Base-by-base conservation (phyloP, 2,329 filamentous ascomycete genomes). In the Sporothrix mexicana region DNA sequence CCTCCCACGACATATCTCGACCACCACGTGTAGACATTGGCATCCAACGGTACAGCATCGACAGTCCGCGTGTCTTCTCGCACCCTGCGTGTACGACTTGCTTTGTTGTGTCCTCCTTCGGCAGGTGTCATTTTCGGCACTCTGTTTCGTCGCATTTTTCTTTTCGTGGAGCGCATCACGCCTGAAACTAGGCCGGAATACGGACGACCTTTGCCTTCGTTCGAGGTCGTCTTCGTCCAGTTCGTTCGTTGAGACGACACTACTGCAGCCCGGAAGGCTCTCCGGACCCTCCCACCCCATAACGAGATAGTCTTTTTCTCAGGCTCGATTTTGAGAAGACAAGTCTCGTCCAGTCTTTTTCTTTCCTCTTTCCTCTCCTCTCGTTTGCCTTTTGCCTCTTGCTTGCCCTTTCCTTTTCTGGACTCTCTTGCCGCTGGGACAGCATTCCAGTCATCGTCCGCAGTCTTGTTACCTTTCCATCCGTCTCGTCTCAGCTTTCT, bases 211-310 rank as follows among this genome's bases (percentile, higher is more conserved):
- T 36, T 7, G 30, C 30, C 30, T 36, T 36, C 30, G 30, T 7
- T 36, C 30, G 30, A 36, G 30, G 30, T 36, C 30, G 30, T n/a
- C n/a, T n/a, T n/a, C n/a, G 25, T 13, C 55, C 36, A 5, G 55
- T 25, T 13, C 36, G 55, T 59, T 36, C 55, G 55, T 64, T n/a
- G 10, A 64, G 61, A 20, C 55, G 25, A 43, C 41, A 47, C 61
- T 64, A 64, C 61, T 62, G 61, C 61, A 45, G 61, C 41, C 61
- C 61, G 61, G 41, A 64, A 47, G 41, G 36, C 59, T 64, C 61
- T 45, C 61, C 61, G 61, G 61, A 64, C 36, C 61, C 61, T 64
- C 61, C 59, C 41, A 64, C 61, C 59, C 59, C 59, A 41, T 45
- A 15, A 25, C 55, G 36, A 36, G 25, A 36, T 23, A 57, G 55